Base-by-base conservation (phyloP, 2,329 filamentous ascomycete genomes). In the Escovopsis sp. region DNA sequence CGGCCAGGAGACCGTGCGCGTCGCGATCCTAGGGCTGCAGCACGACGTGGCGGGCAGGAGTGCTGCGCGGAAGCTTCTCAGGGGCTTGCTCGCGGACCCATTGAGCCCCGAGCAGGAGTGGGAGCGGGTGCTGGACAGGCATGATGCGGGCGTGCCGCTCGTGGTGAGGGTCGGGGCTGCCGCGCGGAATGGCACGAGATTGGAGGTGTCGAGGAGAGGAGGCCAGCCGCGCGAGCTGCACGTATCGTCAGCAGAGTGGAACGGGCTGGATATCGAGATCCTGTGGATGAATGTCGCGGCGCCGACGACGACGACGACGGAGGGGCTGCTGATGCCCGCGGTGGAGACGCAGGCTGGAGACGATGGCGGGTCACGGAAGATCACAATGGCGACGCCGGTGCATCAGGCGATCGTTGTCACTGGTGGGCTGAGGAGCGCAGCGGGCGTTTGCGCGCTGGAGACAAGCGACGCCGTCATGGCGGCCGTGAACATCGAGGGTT, bases 401-500 rank as follows among this genome's bases (percentile, higher is more conserved):
- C 88, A 96, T 51, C 82, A 78, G 50, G 74, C 79, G 1, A 57
- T 94, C 13, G 48, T 94, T 9, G 69, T 93, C 8, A 76, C 75
- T 0, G 69, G 82, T 33, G 86, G 84, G 0, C 58, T 93, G 3
- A 61, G 71, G 35, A 84, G 80, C 7, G 72, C 79, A 1, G 64
- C 77, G 5, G 62, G 68, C 2, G 45, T 72, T 6, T 49, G 70
- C 32, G 56, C 63, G 14, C 33, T 58, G 2, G 51, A 57, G 39
- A 52, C 52, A 45, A 43, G 49, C 40, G 56, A 56, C 36, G 59
- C 56, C 41, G 69, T 70, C 47, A 63, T 54, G 46, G 68, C 59
- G 35, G 76, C 72, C 4, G 65, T 83, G 7, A 66, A 83, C 39
- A 43, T 82, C 5, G 57, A 61, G 6, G 60, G 62, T 18, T 59